Conservation (phyloP, 352 stramenopile genomes). For the Pythium oligandrum region DNA sequence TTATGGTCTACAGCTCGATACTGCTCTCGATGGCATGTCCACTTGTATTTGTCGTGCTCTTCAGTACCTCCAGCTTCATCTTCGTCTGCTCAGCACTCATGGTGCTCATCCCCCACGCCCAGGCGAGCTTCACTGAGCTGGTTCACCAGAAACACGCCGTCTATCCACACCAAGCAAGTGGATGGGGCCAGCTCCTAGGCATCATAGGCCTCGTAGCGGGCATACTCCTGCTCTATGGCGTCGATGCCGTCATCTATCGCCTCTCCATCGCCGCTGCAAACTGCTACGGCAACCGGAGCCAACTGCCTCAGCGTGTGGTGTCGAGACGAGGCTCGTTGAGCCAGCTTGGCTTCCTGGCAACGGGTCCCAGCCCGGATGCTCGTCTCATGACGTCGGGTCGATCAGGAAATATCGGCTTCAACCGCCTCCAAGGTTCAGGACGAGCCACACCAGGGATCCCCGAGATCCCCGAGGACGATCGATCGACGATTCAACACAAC, state of each 20-base stretch:
- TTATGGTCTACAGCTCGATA: slow-evolving; percentile 24
- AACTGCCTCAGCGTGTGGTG: slow-evolving; percentile 1
- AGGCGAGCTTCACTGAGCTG: slow-evolving; percentile 3
- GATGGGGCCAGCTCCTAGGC: slow-evolving; percentile 11
- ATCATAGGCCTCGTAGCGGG: slow-evolving; percentile 13
- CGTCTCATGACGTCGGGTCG: too few species aligned
- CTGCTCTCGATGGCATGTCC: slow-evolving; percentile 16
- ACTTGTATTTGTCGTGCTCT: slow-evolving; percentile 19
- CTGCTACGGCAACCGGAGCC: slow-evolving; percentile 7
- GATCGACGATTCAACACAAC: too few species aligned
- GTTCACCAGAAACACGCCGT: slow-evolving; percentile 1
- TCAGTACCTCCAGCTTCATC: slow-evolving; percentile 19
- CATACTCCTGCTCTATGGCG: slow-evolving; percentile 14
- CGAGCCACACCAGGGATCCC: slow-evolving; percentile 4
- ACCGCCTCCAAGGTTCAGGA: not conserved
- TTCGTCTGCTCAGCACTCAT: slow-evolving; percentile 15
- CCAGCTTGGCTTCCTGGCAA: slow-evolving; percentile 9
- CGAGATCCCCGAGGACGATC: slow-evolving; percentile 4
- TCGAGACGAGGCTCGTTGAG: slow-evolving; percentile 9
- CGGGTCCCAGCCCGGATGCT: not conserved
- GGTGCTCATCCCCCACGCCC: slow-evolving; percentile 7
- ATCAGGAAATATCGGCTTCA: too few species aligned
- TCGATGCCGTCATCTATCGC: slow-evolving; percentile 17
- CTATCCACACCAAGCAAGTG: not conserved
- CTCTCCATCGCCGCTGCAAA: slow-evolving; percentile 13